Evolutionary conservation across 1,139 yeast genomes (phyloP), one percentile per base, ranked within the genome.

Genomic region (Lodderomyces beijingensis): DNA sequence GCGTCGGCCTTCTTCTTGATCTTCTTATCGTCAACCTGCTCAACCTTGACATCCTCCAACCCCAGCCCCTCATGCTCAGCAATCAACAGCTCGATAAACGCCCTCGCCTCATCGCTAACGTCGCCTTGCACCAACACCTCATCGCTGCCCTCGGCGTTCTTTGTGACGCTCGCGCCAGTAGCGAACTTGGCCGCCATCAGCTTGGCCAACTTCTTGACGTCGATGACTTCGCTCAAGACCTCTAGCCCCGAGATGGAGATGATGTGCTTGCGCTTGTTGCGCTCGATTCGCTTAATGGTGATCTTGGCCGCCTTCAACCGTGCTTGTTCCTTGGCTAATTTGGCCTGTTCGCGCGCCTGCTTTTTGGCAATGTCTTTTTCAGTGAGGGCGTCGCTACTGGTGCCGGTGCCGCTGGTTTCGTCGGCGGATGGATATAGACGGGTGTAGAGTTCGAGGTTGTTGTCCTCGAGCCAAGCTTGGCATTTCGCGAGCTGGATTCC

Each of bases 111-210:
- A 46, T 88, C 96, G 42, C 89, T 83, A 30, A 89, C 93, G 57
- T 91, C 98, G 47, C 98, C 98, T 62, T 89, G 97, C 38, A 89
- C 83, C 41, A 87, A 75, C 37, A 89, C 78, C 52, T 89, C 97
- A 43, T 89, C 96, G 53, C 83, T 84, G 59, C 89, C 89, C 46
- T 89, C 97, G 8, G 81, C 91, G 42, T 81, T 83, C 62, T 89
- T 89, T 6, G 89, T 80, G n/a, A 89, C 96, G 28, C 93, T 79
- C 16, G 96, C 93, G 30, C 98, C 98, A 3, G 97, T 89, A 15
- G 98, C 98, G 55, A 89, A 91, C 57, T 86, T 87, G 25, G 93
- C 81, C 0, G 96, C 94, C 59, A 91, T 87, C 1, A 88, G 80
- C 68, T 91, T 91, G 29, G 96, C 85, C 45, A 87, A 70, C 53